Evolutionary conservation across 208 protist species (phyloP).

Genomic region (Tritrichomonas musculus): DNA sequence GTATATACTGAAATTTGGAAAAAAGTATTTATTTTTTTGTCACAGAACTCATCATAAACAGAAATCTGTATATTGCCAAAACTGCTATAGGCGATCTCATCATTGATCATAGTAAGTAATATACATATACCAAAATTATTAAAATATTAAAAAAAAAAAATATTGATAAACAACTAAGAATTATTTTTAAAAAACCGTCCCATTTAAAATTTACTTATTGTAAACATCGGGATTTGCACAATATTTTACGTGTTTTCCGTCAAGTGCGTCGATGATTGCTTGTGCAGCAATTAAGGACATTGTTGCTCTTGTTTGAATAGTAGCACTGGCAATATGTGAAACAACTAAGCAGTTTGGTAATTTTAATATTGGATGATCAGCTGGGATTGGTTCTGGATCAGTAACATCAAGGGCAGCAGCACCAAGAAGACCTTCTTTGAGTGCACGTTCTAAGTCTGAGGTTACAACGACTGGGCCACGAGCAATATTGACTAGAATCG

Average conservation of each 20-base stretch:
- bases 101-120: no score
- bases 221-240: background rate
- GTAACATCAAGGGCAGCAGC: conserved; percentile 49
- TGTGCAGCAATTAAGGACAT: background rate
- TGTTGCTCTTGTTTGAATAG: background rate
- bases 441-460: conserved; percentile 36
- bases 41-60: no score
- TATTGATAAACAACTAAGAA: no score
- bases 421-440: conserved; percentile 16
- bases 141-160: no score
- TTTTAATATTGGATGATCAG: conserved; percentile 28
- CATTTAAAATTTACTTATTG: background rate
- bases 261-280: background rate
- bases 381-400: conserved; percentile 42
- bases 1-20: no score
- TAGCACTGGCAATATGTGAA: conserved; percentile 37
- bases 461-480: conserved; percentile 40
- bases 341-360: conserved; percentile 35
- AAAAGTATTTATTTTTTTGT: no score
- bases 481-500: conserved; percentile 45
- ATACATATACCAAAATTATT: no score
- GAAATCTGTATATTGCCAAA: no score
- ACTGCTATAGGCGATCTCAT: no score
- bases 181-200: no score
- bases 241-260: background rate